These are phyloP conservation scores for Cetradonia linearis DNA, from an alignment of 495 filamentous ascomycete species.

Conservation along the genomic window DNA sequence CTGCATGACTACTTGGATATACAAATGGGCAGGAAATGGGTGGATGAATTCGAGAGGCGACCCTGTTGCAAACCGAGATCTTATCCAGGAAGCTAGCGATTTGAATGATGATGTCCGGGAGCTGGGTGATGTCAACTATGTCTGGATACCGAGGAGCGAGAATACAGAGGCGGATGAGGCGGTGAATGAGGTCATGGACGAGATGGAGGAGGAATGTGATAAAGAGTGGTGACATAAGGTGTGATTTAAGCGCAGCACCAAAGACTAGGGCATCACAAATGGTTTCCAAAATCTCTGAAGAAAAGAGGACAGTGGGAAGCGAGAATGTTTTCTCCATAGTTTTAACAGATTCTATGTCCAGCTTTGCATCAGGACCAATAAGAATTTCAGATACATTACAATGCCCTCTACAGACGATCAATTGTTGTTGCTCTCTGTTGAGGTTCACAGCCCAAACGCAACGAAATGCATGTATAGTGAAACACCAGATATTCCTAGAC, in stretches of 20 bases:
- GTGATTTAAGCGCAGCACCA: too few species aligned
- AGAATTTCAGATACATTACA: too few species aligned
- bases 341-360: too few species aligned
- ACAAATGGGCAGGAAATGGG: conserved; percentile 3
- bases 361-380: too few species aligned
- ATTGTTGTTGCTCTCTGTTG: background rate
- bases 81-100: background rate
- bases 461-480: background rate
- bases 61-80: conserved; percentile 4
- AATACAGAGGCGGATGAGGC: background rate
- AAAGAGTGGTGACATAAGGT: background rate
- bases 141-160: conserved; percentile 6
- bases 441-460: background rate
- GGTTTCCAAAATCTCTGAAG: too few species aligned
- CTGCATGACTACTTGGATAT: conserved; percentile 13
- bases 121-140: background rate
- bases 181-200: background rate
- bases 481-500: background rate
- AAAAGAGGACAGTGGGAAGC: too few species aligned
- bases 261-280: too few species aligned
- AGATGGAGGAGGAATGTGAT: too few species aligned
- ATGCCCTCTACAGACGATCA: too few species aligned
- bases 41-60: background rate
- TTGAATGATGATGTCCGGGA: background rate
- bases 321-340: too few species aligned